Evolutionary conservation across 805 yeast species (phyloP), one percentile per base, ranked within the genome.

Genomic region (Sugiyamaella boreocaroliniensis): DNA sequence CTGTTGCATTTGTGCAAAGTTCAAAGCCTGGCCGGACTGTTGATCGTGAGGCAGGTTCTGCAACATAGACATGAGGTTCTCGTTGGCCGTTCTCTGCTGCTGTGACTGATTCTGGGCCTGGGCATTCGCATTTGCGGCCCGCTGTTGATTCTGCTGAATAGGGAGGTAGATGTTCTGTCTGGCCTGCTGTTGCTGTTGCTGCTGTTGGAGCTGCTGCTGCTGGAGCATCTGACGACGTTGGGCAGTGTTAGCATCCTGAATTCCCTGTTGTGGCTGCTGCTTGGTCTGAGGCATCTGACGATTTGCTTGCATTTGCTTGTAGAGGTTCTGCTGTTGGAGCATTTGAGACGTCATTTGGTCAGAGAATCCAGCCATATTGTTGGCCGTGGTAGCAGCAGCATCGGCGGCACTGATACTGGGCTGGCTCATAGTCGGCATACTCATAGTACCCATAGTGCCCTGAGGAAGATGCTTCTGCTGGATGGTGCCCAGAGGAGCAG

Each of bases 131-230:
- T 42, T 26, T 4, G 22, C 22, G 2, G 14, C 19, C 40, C 45
- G 46, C 14, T 41, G 51, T 22, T 44, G 37, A 22, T 18, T 15
- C 40, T 45, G 47, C 22, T 45, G 37, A 11, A 32, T 32, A 14
- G 37, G 37, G n/a, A 32, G 37, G 37, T 32, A 32, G 12, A 32
- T 32, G 37, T 32, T 32, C 11, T 32, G 37, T 32, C 12, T 11
- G n/a, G 37, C 37, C 37, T 32, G 37, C 8, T 47, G 50, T 40
- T 40, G 43, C 37, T 34, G 50, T 14, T 47, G 50, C 15, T 47
- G 57, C 42, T 61, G 64, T 41, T 53, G 57, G 26, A 51, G 50
- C 20, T 55, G 52, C 19, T 63, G 67, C 41, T 45, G 48, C 40
- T 45, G 48, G 10, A 18, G n/a, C 50, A 57, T 55, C 44, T 58